These are phyloP conservation scores for Hura crepitans DNA, from an alignment of 441 rosid species.

Conservation along the genomic window DNA sequence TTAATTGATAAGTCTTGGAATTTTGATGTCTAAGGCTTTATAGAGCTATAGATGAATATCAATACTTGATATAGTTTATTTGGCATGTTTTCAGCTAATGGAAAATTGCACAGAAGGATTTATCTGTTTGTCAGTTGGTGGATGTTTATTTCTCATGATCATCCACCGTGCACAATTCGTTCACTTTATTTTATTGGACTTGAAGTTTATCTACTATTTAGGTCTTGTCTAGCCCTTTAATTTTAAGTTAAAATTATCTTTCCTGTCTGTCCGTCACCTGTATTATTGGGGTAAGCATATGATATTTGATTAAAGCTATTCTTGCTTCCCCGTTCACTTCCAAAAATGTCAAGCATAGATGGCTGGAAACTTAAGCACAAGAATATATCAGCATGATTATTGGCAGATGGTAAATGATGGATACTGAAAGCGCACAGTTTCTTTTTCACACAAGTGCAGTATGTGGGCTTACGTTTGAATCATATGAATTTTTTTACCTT, in stretches of 20 bases:
- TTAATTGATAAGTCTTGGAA: too few species aligned
- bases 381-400: background rate
- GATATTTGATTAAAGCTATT: too few species aligned
- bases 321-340: too few species aligned
- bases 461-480: background rate
- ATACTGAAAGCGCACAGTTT: background rate
- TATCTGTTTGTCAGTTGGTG: background rate
- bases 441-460: background rate
- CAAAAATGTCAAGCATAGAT: too few species aligned
- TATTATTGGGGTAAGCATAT: too few species aligned
- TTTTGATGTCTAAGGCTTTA: background rate
- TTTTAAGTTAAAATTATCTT: too few species aligned
- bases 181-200: too few species aligned
- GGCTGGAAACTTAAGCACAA: background rate
- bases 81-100: background rate
- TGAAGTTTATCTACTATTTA: too few species aligned
- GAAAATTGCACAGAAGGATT: background rate
- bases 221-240: too few species aligned
- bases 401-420: background rate
- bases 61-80: background rate
- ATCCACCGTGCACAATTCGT: too few species aligned
- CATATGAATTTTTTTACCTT: background rate
- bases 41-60: background rate
- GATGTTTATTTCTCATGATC: too few species aligned
- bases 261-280: too few species aligned